These are phyloP conservation scores for Zopfia rhizophila DNA, from an alignment of 2,329 filamentous ascomycete genomes.

Conservation along the genomic window DNA sequence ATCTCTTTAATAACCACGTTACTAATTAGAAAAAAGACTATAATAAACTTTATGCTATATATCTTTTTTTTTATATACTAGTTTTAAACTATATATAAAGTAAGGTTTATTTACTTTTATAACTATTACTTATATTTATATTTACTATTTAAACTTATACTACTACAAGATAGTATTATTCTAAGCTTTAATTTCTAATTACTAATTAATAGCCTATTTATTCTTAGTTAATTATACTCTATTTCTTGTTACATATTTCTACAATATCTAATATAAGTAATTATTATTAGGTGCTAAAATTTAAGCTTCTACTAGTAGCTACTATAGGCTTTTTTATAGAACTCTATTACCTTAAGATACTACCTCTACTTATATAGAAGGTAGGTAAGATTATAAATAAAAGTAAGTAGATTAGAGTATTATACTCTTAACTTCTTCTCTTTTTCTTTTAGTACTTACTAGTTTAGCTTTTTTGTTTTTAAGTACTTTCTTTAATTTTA, in stretches of 20 bases:
- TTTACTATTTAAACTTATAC: no score
- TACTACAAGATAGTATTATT: neutral
- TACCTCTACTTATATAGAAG: slow-evolving; percentile 1
- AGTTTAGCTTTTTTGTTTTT: slow-evolving; percentile 8
- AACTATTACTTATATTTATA: no score
- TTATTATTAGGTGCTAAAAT: slow-evolving; percentile 13
- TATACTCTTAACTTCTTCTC: slow-evolving; percentile 4
- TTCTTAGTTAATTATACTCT: no score
- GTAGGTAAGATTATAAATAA: slow-evolving; percentile 4
- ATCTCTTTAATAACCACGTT: no score
- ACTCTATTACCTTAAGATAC: slow-evolving; percentile 13
- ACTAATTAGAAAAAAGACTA: no score
- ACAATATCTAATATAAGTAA: slow-evolving; percentile 6
- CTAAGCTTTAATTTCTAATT: no score
- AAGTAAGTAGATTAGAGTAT: slow-evolving; percentile 10
- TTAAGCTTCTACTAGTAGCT: slow-evolving; percentile 6
- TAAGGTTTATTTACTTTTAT: no score
- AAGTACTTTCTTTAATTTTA: slow-evolving; percentile 8
- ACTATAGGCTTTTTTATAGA: slow-evolving; percentile 6
- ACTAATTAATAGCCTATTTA: no score
- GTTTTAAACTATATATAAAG: no score
- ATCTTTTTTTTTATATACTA: no score
- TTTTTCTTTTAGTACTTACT: neutral
- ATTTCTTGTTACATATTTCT: neutral
- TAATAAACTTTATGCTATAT: no score